Conservation (phyloP, 768 basidiomycete genomes). For the Pleurotus giganteus region DNA sequence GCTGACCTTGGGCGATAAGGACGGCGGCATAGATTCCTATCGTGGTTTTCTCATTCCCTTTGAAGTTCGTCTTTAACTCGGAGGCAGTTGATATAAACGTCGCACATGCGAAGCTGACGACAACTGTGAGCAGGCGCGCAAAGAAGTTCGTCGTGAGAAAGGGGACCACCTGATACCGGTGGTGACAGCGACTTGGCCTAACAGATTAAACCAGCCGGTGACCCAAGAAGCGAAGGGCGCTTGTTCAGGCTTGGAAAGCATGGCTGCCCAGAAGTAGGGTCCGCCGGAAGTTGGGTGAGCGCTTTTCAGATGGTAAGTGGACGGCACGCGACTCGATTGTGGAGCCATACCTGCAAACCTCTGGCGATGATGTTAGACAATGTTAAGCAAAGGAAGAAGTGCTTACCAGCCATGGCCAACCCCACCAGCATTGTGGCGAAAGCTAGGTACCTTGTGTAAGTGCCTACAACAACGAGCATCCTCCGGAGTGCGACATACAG, state of each 20-base stretch:
- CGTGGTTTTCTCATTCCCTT: conserved; percentile 53
- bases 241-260: conserved; percentile 55
- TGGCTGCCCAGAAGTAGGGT: conserved; percentile 82
- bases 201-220: conserved; percentile 72
- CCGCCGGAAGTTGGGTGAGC: conserved; percentile 73
- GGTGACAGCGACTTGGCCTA: conserved; percentile 76
- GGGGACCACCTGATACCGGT: conserved; percentile 59
- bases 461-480: background rate
- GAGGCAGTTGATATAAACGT: conserved; percentile 65
- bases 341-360: conserved; percentile 43
- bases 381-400: background rate
- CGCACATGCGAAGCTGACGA: conserved; percentile 57
- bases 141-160: background rate
- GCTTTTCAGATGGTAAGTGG: conserved; percentile 25
- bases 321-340: no score
- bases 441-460: conserved; percentile 29
- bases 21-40: conserved; percentile 74
- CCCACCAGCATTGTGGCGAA: conserved; percentile 73
- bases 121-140: background rate
- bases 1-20: conserved; percentile 58
- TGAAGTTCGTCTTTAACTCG: conserved; percentile 59
- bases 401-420: conserved; percentile 68
- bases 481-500: conserved; percentile 33
- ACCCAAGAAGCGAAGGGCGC: conserved; percentile 74
- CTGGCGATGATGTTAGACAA: conserved; percentile 19